phyloP scores from a whole-genome alignment of 169 alveolate species.

The Neospora caninum region DNA sequence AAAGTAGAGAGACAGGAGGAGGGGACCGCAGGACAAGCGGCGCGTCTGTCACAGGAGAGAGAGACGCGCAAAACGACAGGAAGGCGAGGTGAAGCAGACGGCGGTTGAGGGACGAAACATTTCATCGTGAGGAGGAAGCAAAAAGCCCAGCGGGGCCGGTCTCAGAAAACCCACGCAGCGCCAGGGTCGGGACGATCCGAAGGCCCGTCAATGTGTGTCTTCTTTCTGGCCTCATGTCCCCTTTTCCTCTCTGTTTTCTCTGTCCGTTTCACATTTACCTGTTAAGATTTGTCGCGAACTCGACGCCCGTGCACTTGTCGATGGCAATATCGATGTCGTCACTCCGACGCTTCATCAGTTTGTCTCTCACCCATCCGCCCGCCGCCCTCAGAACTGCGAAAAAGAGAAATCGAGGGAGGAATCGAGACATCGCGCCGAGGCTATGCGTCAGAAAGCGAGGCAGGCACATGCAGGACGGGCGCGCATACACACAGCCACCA shows the following conservation, averaged over 20 bases:
- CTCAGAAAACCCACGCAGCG: no score
- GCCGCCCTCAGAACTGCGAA: conserved; percentile 76
- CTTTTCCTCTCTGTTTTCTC: background rate
- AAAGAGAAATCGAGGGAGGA: background rate
- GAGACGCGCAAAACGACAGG: background rate
- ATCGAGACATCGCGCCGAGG: background rate
- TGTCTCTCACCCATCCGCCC: conserved; percentile 99
- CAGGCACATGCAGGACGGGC: background rate
- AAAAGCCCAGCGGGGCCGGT: no score
- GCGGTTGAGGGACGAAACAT: no score
- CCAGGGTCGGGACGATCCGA: no score
- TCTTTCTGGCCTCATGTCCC: background rate
- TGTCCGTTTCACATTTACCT: conserved; percentile 22
- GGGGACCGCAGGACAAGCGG: background rate
- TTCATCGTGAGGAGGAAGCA: no score
- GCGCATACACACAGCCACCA: no score
- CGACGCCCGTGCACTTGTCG: conserved; percentile 94
- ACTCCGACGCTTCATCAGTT: conserved; percentile 77
- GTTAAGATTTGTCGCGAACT: conserved; percentile 80
- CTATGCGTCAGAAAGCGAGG: background rate
- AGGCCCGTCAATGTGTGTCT: background rate
- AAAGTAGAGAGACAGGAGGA: conserved; percentile 30
- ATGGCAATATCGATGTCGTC: conserved; percentile 98
- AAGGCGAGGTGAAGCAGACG: no score
- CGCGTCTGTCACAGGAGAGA: background rate